Base-by-base conservation (phyloP, 176 grass and related monocot genomes). In the Tuctoria greenei region DNA sequence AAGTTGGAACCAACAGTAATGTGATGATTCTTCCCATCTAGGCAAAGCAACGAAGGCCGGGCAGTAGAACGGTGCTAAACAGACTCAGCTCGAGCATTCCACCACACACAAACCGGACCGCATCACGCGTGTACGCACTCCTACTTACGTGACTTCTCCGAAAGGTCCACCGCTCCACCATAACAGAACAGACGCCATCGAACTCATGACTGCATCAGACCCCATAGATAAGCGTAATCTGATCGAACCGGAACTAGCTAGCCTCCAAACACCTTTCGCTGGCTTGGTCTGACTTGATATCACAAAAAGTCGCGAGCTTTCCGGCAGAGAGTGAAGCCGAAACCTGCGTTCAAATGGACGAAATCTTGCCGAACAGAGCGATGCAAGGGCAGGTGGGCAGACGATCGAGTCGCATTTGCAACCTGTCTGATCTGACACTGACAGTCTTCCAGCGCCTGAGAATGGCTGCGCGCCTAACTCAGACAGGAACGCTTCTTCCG, bases 401-500 rank as follows among this genome's bases (percentile, higher is more conserved):
- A 60, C 7, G 31, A 25, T 26, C 21, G 55, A 13, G 55, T 58
- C 21, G 3, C 21, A 4, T n/a, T 54, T 54, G 50, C 18, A 34
- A 11, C 5, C 26, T 1, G 25, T 31, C 20, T 12, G 25, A 28
- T 11, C 26, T 17, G 4, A 16, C 20, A n/a, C 20, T 72, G 69
- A 54, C 9, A 44, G 10, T 9, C 31, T 44, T 44, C 69, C 7
- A 12, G 17, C 49, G 13, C 21, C 55, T 11, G 38, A 62, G 10
- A 2, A 0, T 35, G 45, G 71, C 7, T 1, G 17, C 35, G 41
- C 72, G 58, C 66, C 78, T 62, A 76, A 86, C 31, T 49, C 42
- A 39, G 83, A 79, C 26, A 45, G 46, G 27, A 57, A 72, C 75
- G 16, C 67, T 63, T 34, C 44, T 66, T 45, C 59, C 59, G 6